A percentile compares a stretch with the other conserved stretches of the same genome.
Evolutionary conservation across 208 protist species (phyloP).

Genomic region (Leishmania martiniquensis): DNA sequence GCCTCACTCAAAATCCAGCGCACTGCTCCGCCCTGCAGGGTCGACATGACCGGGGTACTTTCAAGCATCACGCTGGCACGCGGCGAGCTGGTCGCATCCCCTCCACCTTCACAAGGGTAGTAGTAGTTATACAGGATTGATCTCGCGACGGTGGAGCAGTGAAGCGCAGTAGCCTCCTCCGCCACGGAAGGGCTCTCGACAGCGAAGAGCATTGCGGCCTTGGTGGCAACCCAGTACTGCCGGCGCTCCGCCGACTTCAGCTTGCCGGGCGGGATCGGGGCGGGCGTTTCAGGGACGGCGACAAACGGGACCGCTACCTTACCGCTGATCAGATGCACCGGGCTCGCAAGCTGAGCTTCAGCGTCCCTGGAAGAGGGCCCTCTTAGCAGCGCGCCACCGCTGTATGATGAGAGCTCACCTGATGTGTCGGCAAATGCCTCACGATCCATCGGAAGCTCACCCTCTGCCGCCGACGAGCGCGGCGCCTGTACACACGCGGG

Average conservation of each 20-base stretch:
- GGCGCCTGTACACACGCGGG: not conserved
- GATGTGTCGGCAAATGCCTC: not conserved
- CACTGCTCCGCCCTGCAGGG: conserved; percentile 24
- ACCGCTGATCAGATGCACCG: too few relatives aligned
- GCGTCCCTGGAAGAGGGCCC: not conserved
- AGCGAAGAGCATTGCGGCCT: conserved; percentile 62
- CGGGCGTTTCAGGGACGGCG: not conserved
- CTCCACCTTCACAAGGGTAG: conserved; percentile 1
- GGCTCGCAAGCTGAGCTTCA: too few relatives aligned
- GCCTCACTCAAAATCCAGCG: conserved; percentile 34
- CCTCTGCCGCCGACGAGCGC: not conserved
- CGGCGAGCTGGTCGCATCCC: not conserved
- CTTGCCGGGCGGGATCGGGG: not conserved
- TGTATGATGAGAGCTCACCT: not conserved
- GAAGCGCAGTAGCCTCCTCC: conserved; percentile 64
- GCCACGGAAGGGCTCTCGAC: conserved; percentile 52
- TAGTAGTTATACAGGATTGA: conserved; percentile 29
- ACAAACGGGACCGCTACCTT: not conserved
- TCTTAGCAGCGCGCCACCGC: not conserved
- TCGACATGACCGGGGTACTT: conserved; percentile 6
- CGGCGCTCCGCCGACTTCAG: conserved; percentile 12
- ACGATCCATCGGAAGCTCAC: too few relatives aligned
- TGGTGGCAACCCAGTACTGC: conserved; percentile 23
- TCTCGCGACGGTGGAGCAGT: conserved; percentile 37
- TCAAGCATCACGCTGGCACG: not conserved